Percentiles rank a stretch among this genome's conserved stretches.
phyloP scores from a whole-genome alignment of 768 basidiomycete genomes.

The Pulveroboletus sp. region DNA sequence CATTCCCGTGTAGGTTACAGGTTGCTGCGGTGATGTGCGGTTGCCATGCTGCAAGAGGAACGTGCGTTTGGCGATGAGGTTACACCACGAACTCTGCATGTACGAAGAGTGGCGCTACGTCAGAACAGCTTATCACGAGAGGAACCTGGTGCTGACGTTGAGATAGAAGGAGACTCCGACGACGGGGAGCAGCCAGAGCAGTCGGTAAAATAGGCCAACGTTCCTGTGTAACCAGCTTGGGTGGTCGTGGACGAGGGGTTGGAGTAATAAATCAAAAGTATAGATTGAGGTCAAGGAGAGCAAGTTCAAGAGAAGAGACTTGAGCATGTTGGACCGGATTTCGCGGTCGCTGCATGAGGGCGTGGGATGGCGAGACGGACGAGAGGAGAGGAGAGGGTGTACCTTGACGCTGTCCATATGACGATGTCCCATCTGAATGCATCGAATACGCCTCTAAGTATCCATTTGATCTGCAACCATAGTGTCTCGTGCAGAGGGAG shows the following conservation, averaged over 20 bases:
- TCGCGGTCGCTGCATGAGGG: slow-evolving; percentile 60
- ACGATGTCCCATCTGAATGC: slow-evolving; percentile 72
- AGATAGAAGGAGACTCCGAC: slow-evolving; percentile 74
- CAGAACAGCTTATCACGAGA: slow-evolving; percentile 9
- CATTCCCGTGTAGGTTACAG: slow-evolving; percentile 64
- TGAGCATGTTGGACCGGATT: slow-evolving; percentile 68
- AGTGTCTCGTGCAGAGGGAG: slow-evolving; percentile 59
- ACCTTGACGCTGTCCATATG: slow-evolving; percentile 56
- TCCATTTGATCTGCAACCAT: slow-evolving; percentile 56
- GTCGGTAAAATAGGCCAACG: slow-evolving; percentile 71
- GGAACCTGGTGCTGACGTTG: slow-evolving; percentile 52
- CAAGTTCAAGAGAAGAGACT: slow-evolving; percentile 69
- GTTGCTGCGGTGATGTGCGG: slow-evolving; percentile 47
- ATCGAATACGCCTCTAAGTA: slow-evolving; percentile 59
- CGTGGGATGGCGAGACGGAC: slow-evolving; percentile 7
- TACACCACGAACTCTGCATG: slow-evolving; percentile 71
- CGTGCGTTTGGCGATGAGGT: slow-evolving; percentile 67
- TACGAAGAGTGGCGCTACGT: slow-evolving; percentile 5
- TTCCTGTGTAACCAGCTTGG: slow-evolving; percentile 68
- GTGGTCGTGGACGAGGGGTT: slow-evolving; percentile 59
- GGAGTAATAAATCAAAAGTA: slow-evolving; percentile 67
- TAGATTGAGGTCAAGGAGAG: slow-evolving; percentile 71
- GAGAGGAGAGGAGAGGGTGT: slow-evolving; percentile 16
- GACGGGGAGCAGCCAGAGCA: slow-evolving; percentile 77
- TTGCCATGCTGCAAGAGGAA: slow-evolving; percentile 69